Conservation (phyloP, 352 stramenopile genomes). For the Pythium sp. region DNA sequence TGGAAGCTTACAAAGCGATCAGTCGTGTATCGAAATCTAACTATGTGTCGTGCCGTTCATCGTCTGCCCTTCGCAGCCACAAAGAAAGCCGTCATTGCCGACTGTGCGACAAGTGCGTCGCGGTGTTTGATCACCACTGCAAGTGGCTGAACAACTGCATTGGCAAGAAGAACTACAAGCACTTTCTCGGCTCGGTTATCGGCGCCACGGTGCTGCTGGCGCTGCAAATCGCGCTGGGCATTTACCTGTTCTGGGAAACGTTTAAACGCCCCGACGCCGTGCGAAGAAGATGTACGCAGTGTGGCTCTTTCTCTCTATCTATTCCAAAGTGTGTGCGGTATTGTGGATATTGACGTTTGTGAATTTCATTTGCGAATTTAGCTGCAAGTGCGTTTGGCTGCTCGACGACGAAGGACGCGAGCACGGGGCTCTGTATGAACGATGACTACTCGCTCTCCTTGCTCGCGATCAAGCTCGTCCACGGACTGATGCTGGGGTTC, state of each 20-base stretch:
- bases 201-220: constrained; percentile 58
- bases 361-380: constrained; percentile 1
- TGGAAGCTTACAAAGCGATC: not conserved
- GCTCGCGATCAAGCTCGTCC: constrained; percentile 54
- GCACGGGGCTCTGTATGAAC: constrained; percentile 47
- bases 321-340: too few species aligned
- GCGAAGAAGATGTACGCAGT: constrained; percentile 31
- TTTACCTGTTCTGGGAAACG: constrained; percentile 49
- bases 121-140: constrained; percentile 96
- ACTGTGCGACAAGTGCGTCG: constrained; percentile 96
- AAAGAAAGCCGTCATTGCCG: constrained; percentile 91
- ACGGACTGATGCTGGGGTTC: constrained; percentile 64
- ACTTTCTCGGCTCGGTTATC: constrained; percentile 75
- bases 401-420: constrained; percentile 34
- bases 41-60: not conserved
- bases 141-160: constrained; percentile 97
- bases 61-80: constrained; percentile 38
- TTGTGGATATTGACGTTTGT: too few species aligned
- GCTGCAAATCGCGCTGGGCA: constrained; percentile 66
- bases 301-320: not conserved
- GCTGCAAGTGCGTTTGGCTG: constrained; percentile 68
- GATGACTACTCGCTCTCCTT: constrained; percentile 55
- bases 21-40: not conserved
- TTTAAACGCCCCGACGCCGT: constrained; percentile 25
- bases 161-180: constrained; percentile 84